Conservation (phyloP, 2,329 filamentous ascomycete genomes). For the Trematosphaeria pertusa region DNA sequence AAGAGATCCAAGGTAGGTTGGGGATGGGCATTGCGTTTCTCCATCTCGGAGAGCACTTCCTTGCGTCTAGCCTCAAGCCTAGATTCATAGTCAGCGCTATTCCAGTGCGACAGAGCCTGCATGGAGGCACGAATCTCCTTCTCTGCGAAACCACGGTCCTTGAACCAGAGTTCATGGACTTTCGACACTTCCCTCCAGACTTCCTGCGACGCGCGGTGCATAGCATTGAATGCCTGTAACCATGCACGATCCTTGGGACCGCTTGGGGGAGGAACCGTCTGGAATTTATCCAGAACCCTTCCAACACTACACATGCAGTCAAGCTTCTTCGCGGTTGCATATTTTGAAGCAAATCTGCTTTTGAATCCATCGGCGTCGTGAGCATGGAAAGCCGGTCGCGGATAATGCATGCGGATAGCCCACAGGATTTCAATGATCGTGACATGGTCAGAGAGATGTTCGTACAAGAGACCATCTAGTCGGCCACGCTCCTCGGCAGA, state of each 20-base stretch:
- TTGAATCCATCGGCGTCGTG: slow-evolving; percentile 11
- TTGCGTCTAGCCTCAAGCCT: slow-evolving; percentile 9
- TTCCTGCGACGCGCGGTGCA: slow-evolving; percentile 3
- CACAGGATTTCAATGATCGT: slow-evolving; percentile 17
- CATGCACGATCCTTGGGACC: slow-evolving; percentile 8
- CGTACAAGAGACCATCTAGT: slow-evolving; percentile 21
- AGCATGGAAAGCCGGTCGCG: slow-evolving; percentile 5
- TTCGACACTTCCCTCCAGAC: slow-evolving; percentile 10
- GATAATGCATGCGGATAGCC: slow-evolving; percentile 18
- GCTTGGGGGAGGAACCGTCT: slow-evolving; percentile 5
- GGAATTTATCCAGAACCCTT: not conserved
- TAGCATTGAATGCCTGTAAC: slow-evolving; percentile 11
- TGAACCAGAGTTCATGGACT: not conserved
- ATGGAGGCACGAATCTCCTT: slow-evolving; percentile 9
- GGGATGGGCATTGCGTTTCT: not conserved
- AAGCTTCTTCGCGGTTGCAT: not conserved
- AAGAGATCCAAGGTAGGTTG: slow-evolving; percentile 7
- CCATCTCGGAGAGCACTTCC: slow-evolving; percentile 6
- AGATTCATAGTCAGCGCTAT: slow-evolving; percentile 7
- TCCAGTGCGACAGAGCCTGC: slow-evolving; percentile 2
- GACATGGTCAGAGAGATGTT: slow-evolving; percentile 20
- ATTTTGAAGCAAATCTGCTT: slow-evolving; percentile 14
- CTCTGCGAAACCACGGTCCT: not conserved
- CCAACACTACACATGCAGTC: not conserved
- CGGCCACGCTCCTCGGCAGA: slow-evolving; percentile 9